Conservation (phyloP, 805 yeast species). For the Schizosaccharomyces osmophilus region DNA sequence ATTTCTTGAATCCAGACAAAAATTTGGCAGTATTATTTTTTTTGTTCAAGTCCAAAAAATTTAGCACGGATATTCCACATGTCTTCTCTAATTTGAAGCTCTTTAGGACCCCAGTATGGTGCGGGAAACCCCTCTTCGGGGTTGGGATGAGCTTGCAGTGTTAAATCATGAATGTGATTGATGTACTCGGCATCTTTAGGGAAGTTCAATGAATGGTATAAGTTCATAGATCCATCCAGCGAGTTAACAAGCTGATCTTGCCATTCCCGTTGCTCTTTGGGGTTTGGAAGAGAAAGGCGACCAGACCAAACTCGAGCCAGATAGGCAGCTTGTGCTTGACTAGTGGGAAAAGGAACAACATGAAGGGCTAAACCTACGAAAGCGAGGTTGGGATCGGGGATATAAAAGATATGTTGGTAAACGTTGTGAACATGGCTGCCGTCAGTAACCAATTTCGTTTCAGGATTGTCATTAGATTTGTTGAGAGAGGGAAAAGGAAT, state of each 20-base stretch:
- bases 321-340: constrained; percentile 38
- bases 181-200: constrained; percentile 1
- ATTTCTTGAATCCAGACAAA: no score
- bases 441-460: constrained; percentile 16
- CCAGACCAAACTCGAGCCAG: constrained; percentile 39
- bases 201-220: background rate
- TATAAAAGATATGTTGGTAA: constrained; percentile 35
- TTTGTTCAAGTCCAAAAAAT: background rate
- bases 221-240: background rate
- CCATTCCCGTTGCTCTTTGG: background rate
- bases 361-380: constrained; percentile 24
- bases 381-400: constrained; percentile 37
- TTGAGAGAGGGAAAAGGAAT: constrained; percentile 24
- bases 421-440: constrained; percentile 27
- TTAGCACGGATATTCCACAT: background rate
- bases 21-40: background rate
- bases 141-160: background rate
- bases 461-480: constrained; percentile 11
- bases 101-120: background rate
- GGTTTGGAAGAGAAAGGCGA: constrained; percentile 25
- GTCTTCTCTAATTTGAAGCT: background rate
- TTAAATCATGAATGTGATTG: background rate
- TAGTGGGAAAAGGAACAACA: constrained; percentile 4
- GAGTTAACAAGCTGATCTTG: background rate
- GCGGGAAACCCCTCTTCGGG: background rate